Evolutionary conservation across 352 stramenopile genomes (phyloP), one percentile per base, ranked within the genome.

Genomic region (Globisporangium cylindrosporum): DNA sequence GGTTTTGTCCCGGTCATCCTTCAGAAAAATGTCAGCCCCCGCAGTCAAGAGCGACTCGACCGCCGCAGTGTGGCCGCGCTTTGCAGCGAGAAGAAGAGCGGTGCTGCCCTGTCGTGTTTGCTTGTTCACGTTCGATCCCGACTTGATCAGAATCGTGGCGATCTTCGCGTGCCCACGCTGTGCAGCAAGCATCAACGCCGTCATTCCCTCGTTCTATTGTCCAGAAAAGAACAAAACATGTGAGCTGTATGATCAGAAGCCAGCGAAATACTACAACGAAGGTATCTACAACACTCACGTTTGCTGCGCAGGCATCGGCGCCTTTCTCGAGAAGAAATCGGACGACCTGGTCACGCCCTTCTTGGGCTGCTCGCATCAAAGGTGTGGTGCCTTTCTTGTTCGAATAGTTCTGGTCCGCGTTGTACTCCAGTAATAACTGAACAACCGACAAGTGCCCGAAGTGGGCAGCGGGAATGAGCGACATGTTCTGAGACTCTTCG

Each of bases 301-400:
- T 96, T 2, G 86, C 78, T 4, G 86, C 84, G 55, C 83, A 94
- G 18, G 87, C 81, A 36, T 93, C 74, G 8, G 83, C 86, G 2
- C 84, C 76, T 68, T 85, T 83, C 18, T 78, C 72, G 22, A 96
- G 88, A n/a, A 96, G 71, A 29, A 90, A 93, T 56, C 79, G 73
- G 20, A 96, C 89, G 10, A 96, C 89, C 9, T 77, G 82, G 20
- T 89, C 87, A 10, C 87, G 81, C 18, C 89, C 89, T 78, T 96
- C 89, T 68, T 96, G 89, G 0, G 89, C 89, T 9, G 89, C 89
- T 8, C 89, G 84, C 89, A 96, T 96, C 46, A 96, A 64, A 20
- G 89, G 87, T 0, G 88, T 96, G 2, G 89, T 96, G 59, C 89
- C 89, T 68, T 96, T 96, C 74, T 89, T 89, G 70, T 96, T 96